Percentiles rank a stretch among this genome's conserved stretches.
Evolutionary conservation across 495 filamentous ascomycete genomes (phyloP).

Genomic region (Monascus purpureus): DNA sequence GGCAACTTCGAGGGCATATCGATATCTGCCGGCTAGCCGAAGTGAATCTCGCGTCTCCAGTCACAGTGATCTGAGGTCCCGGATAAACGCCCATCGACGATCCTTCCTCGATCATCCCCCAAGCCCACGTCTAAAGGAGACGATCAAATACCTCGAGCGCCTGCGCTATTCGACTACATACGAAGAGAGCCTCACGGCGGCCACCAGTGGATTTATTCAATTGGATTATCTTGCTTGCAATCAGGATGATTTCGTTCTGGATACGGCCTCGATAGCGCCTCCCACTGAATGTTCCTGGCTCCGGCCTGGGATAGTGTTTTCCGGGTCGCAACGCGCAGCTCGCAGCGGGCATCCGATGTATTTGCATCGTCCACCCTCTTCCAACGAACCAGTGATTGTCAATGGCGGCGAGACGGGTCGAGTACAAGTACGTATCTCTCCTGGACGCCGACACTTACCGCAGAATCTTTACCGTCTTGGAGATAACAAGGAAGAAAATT

Average conservation of each 20-base stretch:
- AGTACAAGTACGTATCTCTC: conserved; percentile 18
- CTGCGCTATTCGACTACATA: conserved; percentile 41
- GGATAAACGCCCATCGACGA: conserved; percentile 37
- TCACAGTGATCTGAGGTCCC: conserved; percentile 30
- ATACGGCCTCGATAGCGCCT: conserved; percentile 38
- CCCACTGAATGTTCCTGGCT: conserved; percentile 52
- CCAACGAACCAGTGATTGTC: conserved; percentile 25
- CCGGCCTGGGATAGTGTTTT: conserved; percentile 47
- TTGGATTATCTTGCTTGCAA: conserved; percentile 28
- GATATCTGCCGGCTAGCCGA: conserved; percentile 21
- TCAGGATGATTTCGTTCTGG: conserved; percentile 48
- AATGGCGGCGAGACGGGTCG: conserved; percentile 21
- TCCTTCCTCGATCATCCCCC: conserved; percentile 32
- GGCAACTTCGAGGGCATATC: conserved; percentile 18
- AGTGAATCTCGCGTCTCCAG: conserved; percentile 17
- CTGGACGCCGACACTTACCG: conserved; percentile 24
- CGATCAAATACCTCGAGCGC: conserved; percentile 50
- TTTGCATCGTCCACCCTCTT: conserved; percentile 13
- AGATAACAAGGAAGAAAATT: conserved; percentile 38
- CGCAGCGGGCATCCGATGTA: conserved; percentile 16
- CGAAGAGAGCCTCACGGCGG: conserved; percentile 41
- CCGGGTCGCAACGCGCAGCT: conserved; percentile 43
- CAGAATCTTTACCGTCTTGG: conserved; percentile 17
- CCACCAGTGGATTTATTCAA: conserved; percentile 34
- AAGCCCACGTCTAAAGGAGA: conserved; percentile 38